Evolutionary conservation across 2,329 filamentous ascomycete species (phyloP).

Genomic region (Hawksworthiomyces lignivorus): DNA sequence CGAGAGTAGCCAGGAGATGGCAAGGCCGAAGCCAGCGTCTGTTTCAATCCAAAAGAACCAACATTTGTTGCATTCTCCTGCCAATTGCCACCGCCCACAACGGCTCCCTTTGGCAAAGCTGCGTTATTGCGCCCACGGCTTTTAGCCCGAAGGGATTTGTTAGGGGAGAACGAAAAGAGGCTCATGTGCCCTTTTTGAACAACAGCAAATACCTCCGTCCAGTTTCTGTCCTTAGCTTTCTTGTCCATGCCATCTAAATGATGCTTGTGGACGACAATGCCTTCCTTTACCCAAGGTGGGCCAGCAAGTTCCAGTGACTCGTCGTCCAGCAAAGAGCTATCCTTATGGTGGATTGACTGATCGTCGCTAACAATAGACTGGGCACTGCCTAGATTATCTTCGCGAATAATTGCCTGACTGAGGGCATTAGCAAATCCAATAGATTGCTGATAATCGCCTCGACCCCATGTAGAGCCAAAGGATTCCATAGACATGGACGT

Average conservation of each 20-base stretch:
- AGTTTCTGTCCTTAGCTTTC: constrained; percentile 87
- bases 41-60: constrained; percentile 78
- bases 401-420: constrained; percentile 92
- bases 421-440: constrained; percentile 96
- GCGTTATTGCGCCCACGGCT: constrained; percentile 44
- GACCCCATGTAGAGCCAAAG: constrained; percentile 57
- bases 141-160: constrained; percentile 67
- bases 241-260: constrained; percentile 87
- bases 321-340: constrained; percentile 71
- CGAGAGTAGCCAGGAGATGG: constrained; percentile 92
- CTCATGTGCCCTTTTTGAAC: constrained; percentile 92
- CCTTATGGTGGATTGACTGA: constrained; percentile 29
- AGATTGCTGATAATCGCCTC: constrained; percentile 84
- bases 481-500: constrained; percentile 91
- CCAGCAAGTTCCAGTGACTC: constrained; percentile 86
- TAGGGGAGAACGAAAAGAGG: constrained; percentile 84
- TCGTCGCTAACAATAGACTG: constrained; percentile 35
- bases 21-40: constrained; percentile 84
- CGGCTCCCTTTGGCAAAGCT: constrained; percentile 46
- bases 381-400: constrained; percentile 52
- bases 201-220: constrained; percentile 92
- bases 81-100: constrained; percentile 95
- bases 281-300: constrained; percentile 98
- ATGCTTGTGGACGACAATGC: constrained; percentile 91
- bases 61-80: constrained; percentile 90